Conservation (phyloP, 495 filamentous ascomycete genomes). For the Daldinia loculata region DNA sequence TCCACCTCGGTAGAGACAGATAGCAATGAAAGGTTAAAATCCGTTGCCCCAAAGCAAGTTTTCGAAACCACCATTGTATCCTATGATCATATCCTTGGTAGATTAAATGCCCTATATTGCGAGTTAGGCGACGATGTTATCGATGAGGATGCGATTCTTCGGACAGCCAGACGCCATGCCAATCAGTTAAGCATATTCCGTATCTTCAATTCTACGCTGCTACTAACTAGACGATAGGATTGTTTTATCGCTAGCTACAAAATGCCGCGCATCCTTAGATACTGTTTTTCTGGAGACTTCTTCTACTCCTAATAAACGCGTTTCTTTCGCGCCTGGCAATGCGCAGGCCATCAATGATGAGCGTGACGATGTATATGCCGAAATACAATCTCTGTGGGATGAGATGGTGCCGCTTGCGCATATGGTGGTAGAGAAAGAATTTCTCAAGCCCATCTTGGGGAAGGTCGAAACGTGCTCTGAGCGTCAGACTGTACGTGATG, state of each 20-base stretch:
- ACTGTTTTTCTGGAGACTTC: constrained; percentile 38
- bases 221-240: constrained; percentile 35
- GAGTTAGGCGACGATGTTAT: constrained; percentile 22
- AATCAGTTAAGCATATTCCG: constrained; percentile 34
- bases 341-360: constrained; percentile 24
- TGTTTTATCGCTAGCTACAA: constrained; percentile 40
- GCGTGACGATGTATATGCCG: constrained; percentile 32
- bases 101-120: constrained; percentile 21
- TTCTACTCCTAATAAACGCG: constrained; percentile 6
- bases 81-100: constrained; percentile 35
- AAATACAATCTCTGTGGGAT: constrained; percentile 40
- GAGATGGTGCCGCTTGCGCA: constrained; percentile 44
- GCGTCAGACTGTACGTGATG: constrained; percentile 22
- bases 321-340: constrained; percentile 1
- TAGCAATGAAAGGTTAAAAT: constrained; percentile 2
- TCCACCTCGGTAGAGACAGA: neutral
- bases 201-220: neutral
- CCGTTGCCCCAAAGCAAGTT: constrained; percentile 7
- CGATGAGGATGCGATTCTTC: constrained; percentile 29
- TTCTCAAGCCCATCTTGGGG: constrained; percentile 34
- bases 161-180: constrained; percentile 35
- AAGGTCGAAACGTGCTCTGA: constrained; percentile 23
- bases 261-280: constrained; percentile 42
- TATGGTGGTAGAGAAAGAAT: constrained; percentile 45
- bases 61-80: constrained; percentile 24